These are phyloP conservation scores for Microbotryum saponariae DNA, from an alignment of 1,284 basidiomycete genomes.

Conservation along the genomic window DNA sequence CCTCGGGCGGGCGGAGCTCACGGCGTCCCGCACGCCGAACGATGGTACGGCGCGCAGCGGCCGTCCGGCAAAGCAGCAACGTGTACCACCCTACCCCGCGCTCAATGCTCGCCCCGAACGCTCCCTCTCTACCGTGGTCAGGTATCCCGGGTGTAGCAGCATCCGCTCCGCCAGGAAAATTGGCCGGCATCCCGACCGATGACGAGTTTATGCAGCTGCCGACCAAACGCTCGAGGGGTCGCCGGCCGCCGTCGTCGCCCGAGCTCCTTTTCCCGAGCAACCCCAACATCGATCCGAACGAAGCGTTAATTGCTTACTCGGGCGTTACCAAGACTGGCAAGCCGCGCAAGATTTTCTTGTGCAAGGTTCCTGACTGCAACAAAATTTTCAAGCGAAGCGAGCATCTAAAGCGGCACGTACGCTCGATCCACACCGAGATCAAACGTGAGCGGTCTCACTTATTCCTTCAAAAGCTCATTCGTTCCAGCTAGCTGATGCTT, in stretches of 20 bases:
- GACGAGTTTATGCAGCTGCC: conserved; percentile 21
- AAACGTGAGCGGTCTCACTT: conserved; percentile 53
- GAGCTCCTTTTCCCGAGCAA: conserved; percentile 22
- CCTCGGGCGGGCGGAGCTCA: too few relatives aligned
- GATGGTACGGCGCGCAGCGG: too few relatives aligned
- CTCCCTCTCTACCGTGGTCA: too few relatives aligned
- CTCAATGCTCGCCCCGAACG: conserved; percentile 19
- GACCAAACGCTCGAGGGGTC: conserved; percentile 35
- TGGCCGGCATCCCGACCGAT: conserved; percentile 11
- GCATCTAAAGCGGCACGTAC: conserved; percentile 67
- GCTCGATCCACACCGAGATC: conserved; percentile 71
- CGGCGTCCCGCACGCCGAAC: too few relatives aligned
- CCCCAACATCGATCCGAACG: conserved; percentile 21
- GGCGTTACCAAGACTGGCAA: conserved; percentile 36
- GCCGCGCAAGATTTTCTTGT: conserved; percentile 35
- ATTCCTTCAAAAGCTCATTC: conserved; percentile 10
- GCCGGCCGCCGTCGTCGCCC: conserved; percentile 28
- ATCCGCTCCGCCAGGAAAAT: not conserved
- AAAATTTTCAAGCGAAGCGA: conserved; percentile 70
- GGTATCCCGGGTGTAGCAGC: too few relatives aligned
- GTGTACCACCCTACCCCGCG: conserved; percentile 24
- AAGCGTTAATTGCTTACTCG: conserved; percentile 18
- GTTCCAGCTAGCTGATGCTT: conserved; percentile 1
- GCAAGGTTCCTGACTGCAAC: conserved; percentile 39
- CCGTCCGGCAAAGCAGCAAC: not conserved